These are phyloP conservation scores for Trichoderma citrinoviride DNA, from an alignment of 2,329 filamentous ascomycete genomes.

Conservation along the genomic window DNA sequence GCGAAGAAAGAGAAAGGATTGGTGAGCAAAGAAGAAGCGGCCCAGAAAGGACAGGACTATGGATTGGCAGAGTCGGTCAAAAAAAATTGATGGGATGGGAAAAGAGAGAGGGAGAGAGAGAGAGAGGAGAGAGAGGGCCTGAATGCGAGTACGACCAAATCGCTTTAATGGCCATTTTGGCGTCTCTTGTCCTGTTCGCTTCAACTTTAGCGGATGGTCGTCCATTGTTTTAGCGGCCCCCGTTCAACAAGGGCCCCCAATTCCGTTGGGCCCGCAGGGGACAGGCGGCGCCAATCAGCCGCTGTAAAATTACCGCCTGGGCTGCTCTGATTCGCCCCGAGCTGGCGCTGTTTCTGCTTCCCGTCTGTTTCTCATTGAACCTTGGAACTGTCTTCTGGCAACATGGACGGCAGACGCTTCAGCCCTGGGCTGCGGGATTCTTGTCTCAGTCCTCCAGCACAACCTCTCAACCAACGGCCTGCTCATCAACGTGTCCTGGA, in stretches of 20 bases:
- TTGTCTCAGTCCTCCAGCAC: no score
- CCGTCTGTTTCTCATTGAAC: slow-evolving; percentile 1
- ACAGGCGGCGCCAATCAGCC: slow-evolving; percentile 29
- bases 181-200: no score
- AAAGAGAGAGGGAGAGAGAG: not conserved
- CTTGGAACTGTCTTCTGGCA: no score
- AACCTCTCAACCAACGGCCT: not conserved
- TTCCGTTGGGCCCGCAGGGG: not conserved
- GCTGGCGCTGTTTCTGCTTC: not conserved
- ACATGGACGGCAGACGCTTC: no score
- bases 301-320: slow-evolving; percentile 31
- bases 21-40: not conserved
- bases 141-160: slow-evolving; percentile 15
- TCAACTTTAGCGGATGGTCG: no score
- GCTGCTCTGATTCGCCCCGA: slow-evolving; percentile 29
- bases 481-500: not conserved
- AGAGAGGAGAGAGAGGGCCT: not conserved
- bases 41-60: not conserved
- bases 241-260: slow-evolving; percentile 5
- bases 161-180: slow-evolving; percentile 2
- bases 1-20: not conserved
- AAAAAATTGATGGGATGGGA: slow-evolving; percentile 11
- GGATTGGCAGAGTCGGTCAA: slow-evolving; percentile 14
- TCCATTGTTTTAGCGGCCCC: not conserved
- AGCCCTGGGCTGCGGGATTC: no score